A percentile compares a stretch with the other conserved stretches of the same genome.
Conservation (phyloP, 2,329 filamentous ascomycete genomes). For the Orbilia oligospora region DNA sequence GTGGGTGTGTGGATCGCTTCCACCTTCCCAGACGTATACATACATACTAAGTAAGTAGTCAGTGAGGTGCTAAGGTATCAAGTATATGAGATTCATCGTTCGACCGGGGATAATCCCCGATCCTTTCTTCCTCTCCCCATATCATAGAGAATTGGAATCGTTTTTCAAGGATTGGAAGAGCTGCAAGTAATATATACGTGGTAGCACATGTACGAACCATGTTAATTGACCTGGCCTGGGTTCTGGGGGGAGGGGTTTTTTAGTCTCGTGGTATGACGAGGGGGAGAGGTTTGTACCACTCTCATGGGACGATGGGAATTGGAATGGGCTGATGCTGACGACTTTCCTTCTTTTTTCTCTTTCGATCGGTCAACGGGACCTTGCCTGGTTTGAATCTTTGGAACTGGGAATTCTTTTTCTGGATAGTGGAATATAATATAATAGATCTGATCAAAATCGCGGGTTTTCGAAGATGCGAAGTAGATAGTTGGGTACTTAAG, state of each 20-base stretch:
- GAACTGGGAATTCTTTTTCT: constrained; percentile 2
- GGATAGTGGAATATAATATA: too few relatives aligned
- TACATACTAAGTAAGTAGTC: too few relatives aligned
- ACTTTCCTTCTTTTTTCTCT: too few relatives aligned
- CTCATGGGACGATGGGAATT: constrained; percentile 16
- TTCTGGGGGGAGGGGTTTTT: neutral
- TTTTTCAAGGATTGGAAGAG: neutral
- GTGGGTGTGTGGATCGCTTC: constrained; percentile 6
- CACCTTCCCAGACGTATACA: too few relatives aligned
- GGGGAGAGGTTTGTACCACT: constrained; percentile 41
- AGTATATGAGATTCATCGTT: neutral
- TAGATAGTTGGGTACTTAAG: too few relatives aligned
- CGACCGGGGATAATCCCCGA: neutral
- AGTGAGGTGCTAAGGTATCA: constrained; percentile 12
- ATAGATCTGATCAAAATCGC: constrained; percentile 2
- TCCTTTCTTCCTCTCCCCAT: too few relatives aligned
- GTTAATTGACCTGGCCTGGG: neutral
- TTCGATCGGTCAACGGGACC: neutral
- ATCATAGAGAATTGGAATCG: too few relatives aligned
- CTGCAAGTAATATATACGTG: constrained; percentile 20
- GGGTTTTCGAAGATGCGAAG: neutral
- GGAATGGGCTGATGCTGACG: constrained; percentile 31
- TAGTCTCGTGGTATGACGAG: constrained; percentile 59
- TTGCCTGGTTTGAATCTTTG: neutral
- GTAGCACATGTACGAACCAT: constrained; percentile 29